Base-by-base conservation (phyloP, 2,329 filamentous ascomycete species). In the Alternaria ventricosa region DNA sequence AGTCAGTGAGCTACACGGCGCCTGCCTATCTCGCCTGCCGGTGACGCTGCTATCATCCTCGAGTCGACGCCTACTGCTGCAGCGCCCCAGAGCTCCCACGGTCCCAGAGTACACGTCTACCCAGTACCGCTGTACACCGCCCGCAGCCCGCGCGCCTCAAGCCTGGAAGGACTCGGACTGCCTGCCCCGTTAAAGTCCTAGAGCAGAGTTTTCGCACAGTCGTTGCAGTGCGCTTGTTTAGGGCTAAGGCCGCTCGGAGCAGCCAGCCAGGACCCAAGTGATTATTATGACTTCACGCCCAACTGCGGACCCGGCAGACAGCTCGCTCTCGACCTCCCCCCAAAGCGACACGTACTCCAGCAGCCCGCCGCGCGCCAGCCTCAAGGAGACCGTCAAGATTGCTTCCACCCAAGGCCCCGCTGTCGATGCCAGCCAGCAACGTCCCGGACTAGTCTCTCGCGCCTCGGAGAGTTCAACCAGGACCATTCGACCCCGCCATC, bases 281-380 rank as follows among this genome's bases (percentile, higher is more conserved):
- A 74, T 78, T 76, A 74, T 71, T 71, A 78, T 77, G 76, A 76
- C 75, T 74, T 74, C 71, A 74, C 71, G 71, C 68, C 70, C 69
- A 61, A 60, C 66, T 66, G 63, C 68, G 66, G 64, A 67, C 69
- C 66, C 63, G 65, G 71, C 64, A 57, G 63, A 60, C 56, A 60
- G 55, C 58, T 70, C 68, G 60, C 57, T 61, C 46, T 62, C 64
- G 43, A 60, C 64, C 13, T 66, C 66, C 22, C 65, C 62, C 61
- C 45, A 49, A 49, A 68, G 62, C 64, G 57, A 45, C 56, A 27
- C 57, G 58, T 59, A 58, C 56, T 36, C 60, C 49, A 67, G 61
- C 67, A 70, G 63, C 69, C 66, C 66, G 33, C 36, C 56, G 60
- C 67, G 59, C 57, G 58, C 63, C 56, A 63, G 56, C 57, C 65